Base-by-base conservation (phyloP, 2,329 filamentous ascomycete genomes). In the Chrysoporthe deuterocubensis region DNA sequence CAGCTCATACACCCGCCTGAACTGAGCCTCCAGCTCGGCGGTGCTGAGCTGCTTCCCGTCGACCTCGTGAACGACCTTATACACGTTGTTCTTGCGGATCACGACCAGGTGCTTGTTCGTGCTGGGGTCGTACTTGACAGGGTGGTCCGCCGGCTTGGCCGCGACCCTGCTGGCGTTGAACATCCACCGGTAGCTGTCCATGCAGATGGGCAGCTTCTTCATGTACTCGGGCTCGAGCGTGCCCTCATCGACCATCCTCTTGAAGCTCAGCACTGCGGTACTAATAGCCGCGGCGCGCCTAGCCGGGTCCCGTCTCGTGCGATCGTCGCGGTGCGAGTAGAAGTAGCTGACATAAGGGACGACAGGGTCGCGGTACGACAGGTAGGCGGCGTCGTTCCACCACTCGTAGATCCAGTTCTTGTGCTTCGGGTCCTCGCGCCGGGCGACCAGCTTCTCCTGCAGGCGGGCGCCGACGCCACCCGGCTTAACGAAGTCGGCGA, bases 291-390 rank as follows among this genome's bases (percentile, higher is more conserved):
- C 96, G 3, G 96, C 96, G 71, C 96, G 92, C 86, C 96, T 97
- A 71, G 92, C 90, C 0, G 96, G 96, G 79, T 97, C 89, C 71
- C 94, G 90, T 72, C 95, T 89, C 77, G 90, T 87, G 73, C 93
- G 90, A 81, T 99, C 96, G 80, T 99, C 96, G 73, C 93, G 89
- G 83, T 98, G 95, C 66, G 94, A 97, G 84, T 99, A 99, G 84
- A 99, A 99, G 87, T 99, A 99, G 81, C 93, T 97, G 76, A 99
- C 96, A 78, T 98, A 99, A 70, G 96, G 96, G 21, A 98, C 92
- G 59, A 99, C 93, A 13, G 96, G 96, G 79, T 98, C 96, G 72
- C 95, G 92, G 84, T 98, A 98, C 72, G 83, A 87, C 72, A 99
- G 89, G 81, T 99, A 99, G 68, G 96, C 96, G 4, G 90, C 89